Percentiles rank a stretch among this genome's conserved stretches.
These are phyloP conservation scores for Tylopilus felleus DNA, from an alignment of 768 basidiomycete genomes.

Conservation along the genomic window DNA sequence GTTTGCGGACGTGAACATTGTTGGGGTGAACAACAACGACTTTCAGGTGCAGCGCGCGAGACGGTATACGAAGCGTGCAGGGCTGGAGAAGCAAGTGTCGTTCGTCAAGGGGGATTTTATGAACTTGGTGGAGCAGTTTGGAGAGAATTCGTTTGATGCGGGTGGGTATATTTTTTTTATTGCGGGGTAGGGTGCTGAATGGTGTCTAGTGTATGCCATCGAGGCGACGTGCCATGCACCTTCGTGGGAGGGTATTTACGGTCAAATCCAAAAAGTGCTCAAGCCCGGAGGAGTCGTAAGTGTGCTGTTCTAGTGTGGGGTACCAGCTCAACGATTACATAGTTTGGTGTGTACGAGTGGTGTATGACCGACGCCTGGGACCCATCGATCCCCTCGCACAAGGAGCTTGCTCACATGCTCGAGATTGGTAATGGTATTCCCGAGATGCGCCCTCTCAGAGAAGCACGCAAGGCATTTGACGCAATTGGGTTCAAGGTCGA, in stretches of 20 bases:
- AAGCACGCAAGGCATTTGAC: constrained; percentile 72
- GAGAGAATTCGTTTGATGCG: constrained; percentile 91
- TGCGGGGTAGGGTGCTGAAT: constrained; percentile 1
- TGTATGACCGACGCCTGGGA: constrained; percentile 97
- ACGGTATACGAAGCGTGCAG: constrained; percentile 74
- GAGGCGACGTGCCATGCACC: constrained; percentile 98
- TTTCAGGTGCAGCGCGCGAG: constrained; percentile 89
- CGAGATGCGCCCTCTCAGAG: constrained; percentile 81
- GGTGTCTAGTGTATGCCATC: constrained; percentile 83
- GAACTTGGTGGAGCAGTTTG: constrained; percentile 89
- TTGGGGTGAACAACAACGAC: constrained; percentile 94
- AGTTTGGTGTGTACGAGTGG: constrained; percentile 99
- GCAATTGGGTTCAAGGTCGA: constrained; percentile 84
- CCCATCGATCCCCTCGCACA: constrained; percentile 80
- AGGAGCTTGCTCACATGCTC: constrained; percentile 84
- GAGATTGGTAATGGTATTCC: constrained; percentile 97
- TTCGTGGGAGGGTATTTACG: constrained; percentile 92
- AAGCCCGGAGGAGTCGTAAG: constrained; percentile 94
- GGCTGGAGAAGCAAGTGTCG: constrained; percentile 70
- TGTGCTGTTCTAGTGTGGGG: constrained; percentile 14
- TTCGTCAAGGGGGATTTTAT: constrained; percentile 97
- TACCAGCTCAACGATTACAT: constrained; percentile 2
- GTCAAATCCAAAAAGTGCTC: constrained; percentile 87
- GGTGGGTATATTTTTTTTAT: constrained; percentile 45
- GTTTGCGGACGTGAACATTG: constrained; percentile 81